Percentiles rank a stretch among this genome's conserved stretches.
Evolutionary conservation across 805 yeast species (phyloP).

Genomic region (Monosporozyma siamensis): DNA sequence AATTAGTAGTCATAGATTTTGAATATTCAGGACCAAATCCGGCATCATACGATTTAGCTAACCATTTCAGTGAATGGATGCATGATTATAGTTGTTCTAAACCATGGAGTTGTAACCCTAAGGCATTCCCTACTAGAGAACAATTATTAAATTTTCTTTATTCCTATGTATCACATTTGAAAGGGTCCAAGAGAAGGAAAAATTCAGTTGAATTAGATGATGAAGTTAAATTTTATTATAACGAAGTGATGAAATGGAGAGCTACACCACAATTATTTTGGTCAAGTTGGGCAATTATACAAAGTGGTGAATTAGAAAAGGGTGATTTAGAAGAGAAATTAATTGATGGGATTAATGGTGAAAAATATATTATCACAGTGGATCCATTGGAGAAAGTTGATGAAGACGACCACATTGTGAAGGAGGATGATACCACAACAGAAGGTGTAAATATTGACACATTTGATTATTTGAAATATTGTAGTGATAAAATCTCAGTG

Average conservation of each 20-base stretch:
- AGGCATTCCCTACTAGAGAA: slow-evolving; percentile 55
- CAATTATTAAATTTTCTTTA: slow-evolving; percentile 64
- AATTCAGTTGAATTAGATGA: slow-evolving; percentile 7
- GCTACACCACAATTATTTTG: slow-evolving; percentile 67
- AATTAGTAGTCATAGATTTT: slow-evolving; percentile 62
- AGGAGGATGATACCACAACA: not conserved
- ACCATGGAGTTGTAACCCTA: slow-evolving; percentile 37
- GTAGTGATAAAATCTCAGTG: slow-evolving; percentile 62
- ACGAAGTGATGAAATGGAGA: slow-evolving; percentile 66
- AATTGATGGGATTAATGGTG: slow-evolving; percentile 51
- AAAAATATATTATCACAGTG: slow-evolving; percentile 35
- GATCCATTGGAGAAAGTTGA: slow-evolving; percentile 12
- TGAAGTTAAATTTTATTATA: slow-evolving; percentile 43
- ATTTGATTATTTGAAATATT: slow-evolving; percentile 66
- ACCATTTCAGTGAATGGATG: slow-evolving; percentile 95
- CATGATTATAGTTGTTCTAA: slow-evolving; percentile 59
- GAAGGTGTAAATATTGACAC: slow-evolving; percentile 27
- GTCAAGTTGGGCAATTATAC: slow-evolving; percentile 87
- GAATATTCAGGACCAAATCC: slow-evolving; percentile 84
- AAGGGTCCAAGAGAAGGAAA: slow-evolving; percentile 20
- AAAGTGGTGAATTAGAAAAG: slow-evolving; percentile 39
- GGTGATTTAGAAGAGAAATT: slow-evolving; percentile 29
- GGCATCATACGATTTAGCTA: slow-evolving; percentile 78
- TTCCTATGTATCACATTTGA: slow-evolving; percentile 63
- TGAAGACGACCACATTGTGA: not conserved